Base-by-base conservation (phyloP, 495 filamentous ascomycete genomes). In the Parachaetomium inaequale region DNA sequence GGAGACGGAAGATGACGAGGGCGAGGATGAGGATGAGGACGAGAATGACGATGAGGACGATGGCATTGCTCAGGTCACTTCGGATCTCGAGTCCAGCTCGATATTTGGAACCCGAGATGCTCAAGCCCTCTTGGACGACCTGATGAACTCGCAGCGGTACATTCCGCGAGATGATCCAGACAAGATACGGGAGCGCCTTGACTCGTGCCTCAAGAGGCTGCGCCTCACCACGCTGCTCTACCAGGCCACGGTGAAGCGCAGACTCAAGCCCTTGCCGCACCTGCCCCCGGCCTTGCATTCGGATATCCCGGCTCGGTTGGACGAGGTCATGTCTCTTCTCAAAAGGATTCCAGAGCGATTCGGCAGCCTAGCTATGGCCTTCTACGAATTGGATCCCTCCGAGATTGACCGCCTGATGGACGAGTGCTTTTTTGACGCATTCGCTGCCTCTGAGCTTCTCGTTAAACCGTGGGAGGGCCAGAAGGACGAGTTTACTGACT, bases 141-240 rank as follows among this genome's bases (percentile, higher is more conserved):
- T 86, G 26, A 87, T 88, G 79, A 79, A 74, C 50, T 76, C 77
- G 7, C 76, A 81, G 23, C 73, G 74, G 7, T 78, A 75, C 59
- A 82, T 88, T 45, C 84, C 85, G 3, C 72, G 75, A 26, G 79
- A 81, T 31, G 80, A 86, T 55, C 77, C 78, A 4, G 72, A 86
- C 32, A 77, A 75, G 61, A 80, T 88, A 52, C 76, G 80, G 17
- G 75, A 74, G n/a, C 74, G 83, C 34, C 74, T 88, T 34, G 83
- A 86, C n/a, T 76, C 75, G 6, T 79, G 82, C 23, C 63, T 85
- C 21, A 82, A 78, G 70, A 77, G 79, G 60, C 67, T 88, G 36
- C 85, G 84, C 46, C 77, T 85, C 53, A 78, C 84, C 3, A 79
- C 77, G 4, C 63, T 85, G 34, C 74, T 88, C 55, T 88, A 87